Base-by-base conservation (phyloP, 73 alveolate species). In the Stentor coeruleus region DNA sequence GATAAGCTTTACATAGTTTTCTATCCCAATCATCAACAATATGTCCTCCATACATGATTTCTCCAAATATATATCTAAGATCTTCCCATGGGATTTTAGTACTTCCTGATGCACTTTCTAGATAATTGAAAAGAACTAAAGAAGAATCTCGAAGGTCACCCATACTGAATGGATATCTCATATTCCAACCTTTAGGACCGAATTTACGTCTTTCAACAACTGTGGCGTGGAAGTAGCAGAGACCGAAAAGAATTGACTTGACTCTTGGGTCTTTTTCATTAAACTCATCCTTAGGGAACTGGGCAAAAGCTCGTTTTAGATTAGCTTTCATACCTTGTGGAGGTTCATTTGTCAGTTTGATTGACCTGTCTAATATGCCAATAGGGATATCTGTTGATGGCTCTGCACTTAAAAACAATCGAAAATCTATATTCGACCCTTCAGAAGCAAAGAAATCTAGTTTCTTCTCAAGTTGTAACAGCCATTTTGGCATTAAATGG, bases 1-100 rank as follows among this genome's bases (percentile, higher is more conserved):
- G 91, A 88, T 97, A 98, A 76, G 99, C 93, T 83, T 84, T 95
- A 82, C 98, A 93, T 87, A 97, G 91, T 83, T 97, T 95, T 89
- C 99, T 96, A 84, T 98, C 99, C 99, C 99, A 92, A 87, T 96
- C 99, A 92, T 98, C 99, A 39, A 97, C 99, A 83, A 98, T 98
- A 89, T 98, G 99, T 36, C 99, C 99, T 38, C 99, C 99, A 83
- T 98, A 98, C 99, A 98, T 98, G 90, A 98, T 98, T 93, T 98
- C 99, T 42, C 99, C 99, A 82, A 98, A 97, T 83, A 98, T 96
- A 91, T 97, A 98, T 85, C 93, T 81, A 76, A 87, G 58, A 39
- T 87, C 93, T 28, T 83, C 91, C 93, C 93, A 87, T 3, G 93
- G 93, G 15, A 87, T 77, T 85, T 87, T 87, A 80, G 84, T 87